Base-by-base conservation (phyloP, 768 basidiomycete genomes). In the Trametopsis cervina region DNA sequence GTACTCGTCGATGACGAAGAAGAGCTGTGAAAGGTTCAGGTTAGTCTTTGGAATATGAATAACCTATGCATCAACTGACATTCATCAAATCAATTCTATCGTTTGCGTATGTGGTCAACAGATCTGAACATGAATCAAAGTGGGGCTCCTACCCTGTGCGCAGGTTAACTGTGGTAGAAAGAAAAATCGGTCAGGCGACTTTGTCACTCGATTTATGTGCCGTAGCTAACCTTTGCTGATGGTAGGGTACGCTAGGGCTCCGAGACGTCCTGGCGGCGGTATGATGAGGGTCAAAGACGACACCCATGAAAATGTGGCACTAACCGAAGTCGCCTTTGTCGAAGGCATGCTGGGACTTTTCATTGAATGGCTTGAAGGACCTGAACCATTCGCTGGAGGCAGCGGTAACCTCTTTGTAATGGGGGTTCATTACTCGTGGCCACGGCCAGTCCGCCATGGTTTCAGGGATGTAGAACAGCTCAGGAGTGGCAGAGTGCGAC, bases 391-490 rank as follows among this genome's bases (percentile, higher is more conserved):
- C 45, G 5, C 3, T 33, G 2, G 50, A 51, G 13, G 40, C 50
- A 2, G 23, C 24, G 17, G 25, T 45, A 4, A 45, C 44, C 18
- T 45, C 44, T 20, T 27, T 27, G 22, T 45, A 45, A 29, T 45
- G 27, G 13, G 44, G 44, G 22, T 45, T 45, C 13, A 45, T 45
- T 12, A 13, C 25, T 17, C 44, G 23, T 11, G 44, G 50, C 50
- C 44, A 46, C 9, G 50, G 44, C 50, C 50, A 51, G 13, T 26
- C 17, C 12, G 36, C 39, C 26, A 51, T 17, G 10, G 23, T 29
- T 12, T 51, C 50, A 17, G 50, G 50, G 24, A 51, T 39, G 25
- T 43, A 43, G 18, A 43, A 22, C 20, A 43, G 10, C 17, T 43
- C 13, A 10, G 42, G 42, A 33, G 29, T n/a, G n/a, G n/a, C n/a